These are phyloP conservation scores for Naumovozyma dairenensis DNA, from an alignment of 805 yeast species.

Conservation along the genomic window DNA sequence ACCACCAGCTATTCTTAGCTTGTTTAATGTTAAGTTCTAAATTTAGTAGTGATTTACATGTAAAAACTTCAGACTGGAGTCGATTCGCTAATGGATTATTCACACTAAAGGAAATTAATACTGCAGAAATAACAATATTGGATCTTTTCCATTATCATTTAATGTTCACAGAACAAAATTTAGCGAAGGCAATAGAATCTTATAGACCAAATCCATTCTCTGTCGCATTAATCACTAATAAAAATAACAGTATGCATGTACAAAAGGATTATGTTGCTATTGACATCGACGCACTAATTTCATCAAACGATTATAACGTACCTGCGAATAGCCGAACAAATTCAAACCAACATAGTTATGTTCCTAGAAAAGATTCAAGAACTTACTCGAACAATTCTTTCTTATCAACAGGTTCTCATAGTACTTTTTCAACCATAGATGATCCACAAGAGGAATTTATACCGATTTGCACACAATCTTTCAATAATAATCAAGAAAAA, in stretches of 20 bases:
- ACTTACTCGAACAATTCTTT: too few relatives aligned
- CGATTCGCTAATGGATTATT: conserved; percentile 80
- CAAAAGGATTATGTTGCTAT: not conserved
- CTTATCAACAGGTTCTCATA: too few relatives aligned
- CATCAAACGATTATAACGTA: too few relatives aligned
- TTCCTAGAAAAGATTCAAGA: too few relatives aligned
- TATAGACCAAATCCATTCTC: conserved; percentile 59
- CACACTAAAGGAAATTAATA: conserved; percentile 67
- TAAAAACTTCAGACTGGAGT: conserved; percentile 94
- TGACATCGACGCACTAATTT: not conserved
- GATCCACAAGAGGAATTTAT: too few relatives aligned
- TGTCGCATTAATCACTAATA: conserved; percentile 1
- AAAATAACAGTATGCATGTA: conserved; percentile 9
- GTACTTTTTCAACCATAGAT: too few relatives aligned
- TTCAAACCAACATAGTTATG: too few relatives aligned
- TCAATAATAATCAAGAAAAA: too few relatives aligned
- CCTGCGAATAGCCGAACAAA: too few relatives aligned
- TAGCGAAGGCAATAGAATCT: too few relatives aligned
- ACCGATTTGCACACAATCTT: too few relatives aligned
- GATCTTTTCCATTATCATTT: conserved; percentile 79
- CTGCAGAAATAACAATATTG: conserved; percentile 81
- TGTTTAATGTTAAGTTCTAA: conserved; percentile 83
- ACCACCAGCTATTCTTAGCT: conserved; percentile 80
- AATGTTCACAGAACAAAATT: conserved; percentile 57
- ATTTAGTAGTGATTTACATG: conserved; percentile 83